A percentile compares a stretch with the other conserved stretches of the same genome.
Evolutionary conservation across 352 stramenopile species (phyloP).

Genomic region (Phytophthora macrochlamydospora): DNA sequence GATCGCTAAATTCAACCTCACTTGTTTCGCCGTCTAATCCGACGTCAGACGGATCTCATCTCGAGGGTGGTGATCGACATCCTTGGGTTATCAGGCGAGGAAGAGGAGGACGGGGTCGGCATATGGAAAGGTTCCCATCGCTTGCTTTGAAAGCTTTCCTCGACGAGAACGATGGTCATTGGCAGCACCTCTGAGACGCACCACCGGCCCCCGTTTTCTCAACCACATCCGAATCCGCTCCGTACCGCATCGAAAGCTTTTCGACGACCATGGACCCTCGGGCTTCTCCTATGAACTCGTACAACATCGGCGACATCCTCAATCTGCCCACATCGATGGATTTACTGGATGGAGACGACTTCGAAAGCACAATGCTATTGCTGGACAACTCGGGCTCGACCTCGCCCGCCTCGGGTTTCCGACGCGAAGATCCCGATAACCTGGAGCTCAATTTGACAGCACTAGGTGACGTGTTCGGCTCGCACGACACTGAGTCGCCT

Average conservation of each 20-base stretch:
- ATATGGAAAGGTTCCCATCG: background rate
- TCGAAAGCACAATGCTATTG: conserved; percentile 75
- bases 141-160: background rate
- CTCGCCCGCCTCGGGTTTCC: conserved; percentile 24
- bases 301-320: conserved; percentile 52
- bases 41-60: background rate
- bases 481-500: conserved; percentile 30
- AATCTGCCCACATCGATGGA: conserved; percentile 51
- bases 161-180: background rate
- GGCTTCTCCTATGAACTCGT: conserved; percentile 19
- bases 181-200: background rate
- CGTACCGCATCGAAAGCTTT: conserved; percentile 27
- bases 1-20: background rate
- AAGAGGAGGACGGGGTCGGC: conserved; percentile 7
- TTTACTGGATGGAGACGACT: conserved; percentile 63
- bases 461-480: conserved; percentile 52
- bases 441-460: conserved; percentile 51
- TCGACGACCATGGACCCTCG: conserved; percentile 25
- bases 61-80: conserved; percentile 1
- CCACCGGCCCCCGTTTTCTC: conserved; percentile 4
- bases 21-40: conserved; percentile 12
- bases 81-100: conserved; percentile 9
- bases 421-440: conserved; percentile 42
- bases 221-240: conserved; percentile 33
- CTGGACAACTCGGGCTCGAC: conserved; percentile 37